Percentiles rank a stretch among this genome's conserved stretches.
Conservation (phyloP, 1,284 basidiomycete genomes). For the Sporisorium sorghi region DNA sequence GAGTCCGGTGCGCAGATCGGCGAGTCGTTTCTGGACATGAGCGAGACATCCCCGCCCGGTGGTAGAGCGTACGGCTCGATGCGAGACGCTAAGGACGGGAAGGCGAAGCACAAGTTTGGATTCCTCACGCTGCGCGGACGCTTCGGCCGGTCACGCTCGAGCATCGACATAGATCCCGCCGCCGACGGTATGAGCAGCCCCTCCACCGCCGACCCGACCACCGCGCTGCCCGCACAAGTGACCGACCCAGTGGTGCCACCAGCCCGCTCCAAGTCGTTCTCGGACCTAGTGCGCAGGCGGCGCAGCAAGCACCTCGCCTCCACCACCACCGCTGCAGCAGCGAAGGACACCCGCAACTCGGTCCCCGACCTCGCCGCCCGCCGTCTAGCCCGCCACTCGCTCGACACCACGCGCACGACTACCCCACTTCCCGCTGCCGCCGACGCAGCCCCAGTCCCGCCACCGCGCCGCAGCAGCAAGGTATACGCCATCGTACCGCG, state of each 20-base stretch:
- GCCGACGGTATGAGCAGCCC: too few species aligned
- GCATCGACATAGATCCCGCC: neutral
- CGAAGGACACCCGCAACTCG: too few species aligned
- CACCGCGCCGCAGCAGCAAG: conserved; percentile 30
- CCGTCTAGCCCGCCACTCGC: conserved; percentile 5
- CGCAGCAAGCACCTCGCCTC: conserved; percentile 22
- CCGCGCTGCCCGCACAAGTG: neutral
- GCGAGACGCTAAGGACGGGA: neutral
- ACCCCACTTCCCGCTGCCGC: conserved; percentile 15
- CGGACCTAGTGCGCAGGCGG: conserved; percentile 18
- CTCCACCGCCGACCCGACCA: too few species aligned
- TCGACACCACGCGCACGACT: conserved; percentile 4
- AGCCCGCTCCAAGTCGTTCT: conserved; percentile 13
- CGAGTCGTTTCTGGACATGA: conserved; percentile 30
- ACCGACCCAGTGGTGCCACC: neutral
- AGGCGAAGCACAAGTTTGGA: conserved; percentile 9
- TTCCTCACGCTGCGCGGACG: conserved; percentile 10
- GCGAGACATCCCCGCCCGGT: neutral
- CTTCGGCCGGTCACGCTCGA: conserved; percentile 10
- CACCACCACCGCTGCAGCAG: too few species aligned
- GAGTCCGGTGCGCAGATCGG: neutral
- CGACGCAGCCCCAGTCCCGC: too few species aligned
- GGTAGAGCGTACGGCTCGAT: neutral
- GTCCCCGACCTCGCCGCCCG: neutral
- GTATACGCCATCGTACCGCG: conserved; percentile 10